Conservation (phyloP, 768 basidiomycete species). For the Lactarius trivialis region DNA sequence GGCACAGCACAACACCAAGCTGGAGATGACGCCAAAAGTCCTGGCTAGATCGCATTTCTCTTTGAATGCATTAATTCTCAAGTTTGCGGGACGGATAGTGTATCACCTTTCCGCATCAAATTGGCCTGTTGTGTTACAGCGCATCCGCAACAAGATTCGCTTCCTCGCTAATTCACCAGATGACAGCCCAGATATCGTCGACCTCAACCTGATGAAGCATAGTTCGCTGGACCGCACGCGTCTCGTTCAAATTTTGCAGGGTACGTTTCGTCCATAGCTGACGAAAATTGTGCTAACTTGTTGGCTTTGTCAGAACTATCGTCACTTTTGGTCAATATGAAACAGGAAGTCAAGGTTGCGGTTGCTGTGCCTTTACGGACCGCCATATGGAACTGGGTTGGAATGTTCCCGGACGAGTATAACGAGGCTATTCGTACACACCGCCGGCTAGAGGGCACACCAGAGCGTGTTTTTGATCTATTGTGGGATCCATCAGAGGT, state of each 20-base stretch:
- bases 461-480: constrained; percentile 83
- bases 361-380: constrained; percentile 66
- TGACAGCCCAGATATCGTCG: constrained; percentile 58
- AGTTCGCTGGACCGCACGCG: constrained; percentile 64
- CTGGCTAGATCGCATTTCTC: constrained; percentile 48
- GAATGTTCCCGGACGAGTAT: constrained; percentile 70
- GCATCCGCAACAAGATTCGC: constrained; percentile 65
- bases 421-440: constrained; percentile 59
- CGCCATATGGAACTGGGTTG: constrained; percentile 90
- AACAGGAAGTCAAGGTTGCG: constrained; percentile 61
- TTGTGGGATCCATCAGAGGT: constrained; percentile 43
- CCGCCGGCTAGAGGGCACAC: constrained; percentile 66
- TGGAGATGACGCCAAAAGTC: constrained; percentile 59
- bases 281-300: constrained; percentile 3
- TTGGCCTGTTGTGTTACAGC: constrained; percentile 69
- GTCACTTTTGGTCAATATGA: constrained; percentile 77
- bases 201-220: constrained; percentile 73
- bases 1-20: constrained; percentile 31
- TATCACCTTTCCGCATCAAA: constrained; percentile 86
- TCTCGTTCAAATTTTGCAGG: constrained; percentile 64
- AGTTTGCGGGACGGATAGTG: constrained; percentile 71
- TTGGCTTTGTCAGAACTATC: constrained; percentile 52
- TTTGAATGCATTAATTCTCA: constrained; percentile 56
- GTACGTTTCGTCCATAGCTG: constrained; percentile 31
- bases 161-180: constrained; percentile 49